Evolutionary conservation across 108 stramenopile species (phyloP).

Genomic region (Cyclotella atomus): DNA sequence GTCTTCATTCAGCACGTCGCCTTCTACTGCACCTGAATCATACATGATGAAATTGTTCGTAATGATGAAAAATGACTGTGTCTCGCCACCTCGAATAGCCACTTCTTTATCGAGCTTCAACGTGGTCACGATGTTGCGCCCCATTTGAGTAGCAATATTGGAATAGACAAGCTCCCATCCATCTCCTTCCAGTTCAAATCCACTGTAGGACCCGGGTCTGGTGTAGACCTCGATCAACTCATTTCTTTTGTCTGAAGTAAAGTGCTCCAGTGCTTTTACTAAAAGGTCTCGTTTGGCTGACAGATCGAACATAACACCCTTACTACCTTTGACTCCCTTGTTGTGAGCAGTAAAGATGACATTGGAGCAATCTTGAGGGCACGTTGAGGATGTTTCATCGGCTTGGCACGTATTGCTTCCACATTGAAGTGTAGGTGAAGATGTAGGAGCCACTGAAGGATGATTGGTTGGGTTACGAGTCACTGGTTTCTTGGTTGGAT

Average conservation of each 20-base stretch:
- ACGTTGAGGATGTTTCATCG: not conserved
- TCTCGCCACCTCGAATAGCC: not conserved
- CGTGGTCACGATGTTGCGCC: not conserved
- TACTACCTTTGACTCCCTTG: not conserved
- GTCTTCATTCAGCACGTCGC: not conserved
- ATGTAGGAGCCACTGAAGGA: not conserved
- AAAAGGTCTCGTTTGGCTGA: not conserved
- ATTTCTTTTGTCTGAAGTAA: not conserved
- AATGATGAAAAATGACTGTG: conserved; percentile 10
- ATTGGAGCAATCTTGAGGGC: conserved; percentile 3
- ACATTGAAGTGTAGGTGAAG: not conserved
- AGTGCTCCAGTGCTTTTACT: conserved; percentile 8
- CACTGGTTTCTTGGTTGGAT: not conserved
- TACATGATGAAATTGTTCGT: conserved; percentile 8
- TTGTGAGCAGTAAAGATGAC: not conserved
- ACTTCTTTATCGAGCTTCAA: conserved; percentile 6
- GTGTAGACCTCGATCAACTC: conserved; percentile 15
- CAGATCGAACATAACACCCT: conserved; percentile 16
- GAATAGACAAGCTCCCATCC: conserved; percentile 2
- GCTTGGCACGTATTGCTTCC: not conserved
- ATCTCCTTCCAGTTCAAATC: not conserved
- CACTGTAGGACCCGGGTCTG: conserved; percentile 12
- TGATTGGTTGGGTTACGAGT: not conserved
- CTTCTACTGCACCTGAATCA: not conserved
- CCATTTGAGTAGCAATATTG: not conserved